Evolutionary conservation across 805 yeast genomes (phyloP).

Genomic region (Suhomyces xylopsoci): DNA sequence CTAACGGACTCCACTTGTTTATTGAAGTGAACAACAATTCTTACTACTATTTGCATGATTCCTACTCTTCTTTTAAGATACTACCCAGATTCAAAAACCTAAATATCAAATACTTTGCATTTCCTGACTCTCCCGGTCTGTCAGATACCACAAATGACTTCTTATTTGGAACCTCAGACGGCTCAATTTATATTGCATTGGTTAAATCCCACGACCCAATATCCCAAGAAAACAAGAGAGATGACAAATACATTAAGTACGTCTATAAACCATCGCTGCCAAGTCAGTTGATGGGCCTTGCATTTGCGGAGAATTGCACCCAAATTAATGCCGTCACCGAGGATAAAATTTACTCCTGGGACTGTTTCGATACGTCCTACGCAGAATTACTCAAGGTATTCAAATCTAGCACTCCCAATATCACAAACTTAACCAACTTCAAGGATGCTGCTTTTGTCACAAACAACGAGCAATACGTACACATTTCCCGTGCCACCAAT

Average conservation of each 20-base stretch:
- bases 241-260: constrained; percentile 32
- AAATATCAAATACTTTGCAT: constrained; percentile 23
- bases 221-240: constrained; percentile 28
- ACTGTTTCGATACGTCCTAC: constrained; percentile 28
- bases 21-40: constrained; percentile 21
- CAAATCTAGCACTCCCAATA: constrained; percentile 17
- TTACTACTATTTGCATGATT: constrained; percentile 31
- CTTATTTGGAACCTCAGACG: constrained; percentile 28
- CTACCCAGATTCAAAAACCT: constrained; percentile 32
- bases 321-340: constrained; percentile 23
- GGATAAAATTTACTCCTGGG: constrained; percentile 27
- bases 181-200: constrained; percentile 23
- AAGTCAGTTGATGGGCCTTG: constrained; percentile 15
- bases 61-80: constrained; percentile 30
- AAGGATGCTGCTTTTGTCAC: constrained; percentile 12
- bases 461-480: constrained; percentile 10
- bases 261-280: constrained; percentile 17
- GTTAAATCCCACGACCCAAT: constrained; percentile 28
- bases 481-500: constrained; percentile 10
- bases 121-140: constrained; percentile 9
- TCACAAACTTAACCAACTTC: not conserved
- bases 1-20: constrained; percentile 34
- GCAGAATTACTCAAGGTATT: constrained; percentile 29
- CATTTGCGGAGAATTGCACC: constrained; percentile 17
- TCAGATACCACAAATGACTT: constrained; percentile 26